Evolutionary conservation across 2,329 filamentous ascomycete species (phyloP).

Genomic region (Aureobasidium sp.): DNA sequence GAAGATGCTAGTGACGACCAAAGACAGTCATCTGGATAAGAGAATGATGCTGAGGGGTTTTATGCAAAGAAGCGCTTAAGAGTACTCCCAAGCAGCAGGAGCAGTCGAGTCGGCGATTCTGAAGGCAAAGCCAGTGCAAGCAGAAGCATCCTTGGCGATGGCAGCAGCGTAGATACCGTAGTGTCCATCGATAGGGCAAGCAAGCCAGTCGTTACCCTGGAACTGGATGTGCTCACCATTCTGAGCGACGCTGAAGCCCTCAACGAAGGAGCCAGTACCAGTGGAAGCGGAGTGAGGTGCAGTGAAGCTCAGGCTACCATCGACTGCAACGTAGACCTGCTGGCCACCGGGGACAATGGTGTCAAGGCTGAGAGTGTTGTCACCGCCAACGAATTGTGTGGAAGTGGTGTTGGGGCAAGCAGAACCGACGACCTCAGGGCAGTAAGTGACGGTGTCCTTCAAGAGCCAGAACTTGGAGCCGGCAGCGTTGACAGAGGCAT

Average conservation of each 20-base stretch:
- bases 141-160: not conserved
- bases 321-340: constrained; percentile 17
- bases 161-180: constrained; percentile 15
- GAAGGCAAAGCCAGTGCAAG: constrained; percentile 16
- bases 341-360: constrained; percentile 17
- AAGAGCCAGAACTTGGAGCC: constrained; percentile 11
- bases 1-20: not conserved
- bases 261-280: not conserved
- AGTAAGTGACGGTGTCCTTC: constrained; percentile 13
- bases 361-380: constrained; percentile 16
- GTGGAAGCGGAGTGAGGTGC: constrained; percentile 14
- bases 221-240: constrained; percentile 12
- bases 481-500: constrained; percentile 19
- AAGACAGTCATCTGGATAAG: not conserved
- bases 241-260: constrained; percentile 17
- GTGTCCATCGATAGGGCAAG: constrained; percentile 11
- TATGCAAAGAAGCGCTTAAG: not conserved
- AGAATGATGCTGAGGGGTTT: not conserved
- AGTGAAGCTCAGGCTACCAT: constrained; percentile 13
- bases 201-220: constrained; percentile 16
- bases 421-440: not conserved
- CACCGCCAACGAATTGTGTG: constrained; percentile 19
- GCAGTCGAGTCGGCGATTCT: constrained; percentile 22
- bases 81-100: constrained; percentile 14
- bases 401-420: constrained; percentile 16